These are phyloP conservation scores for Bipolaris zeicola DNA, from an alignment of 2,329 filamentous ascomycete species.

Conservation along the genomic window DNA sequence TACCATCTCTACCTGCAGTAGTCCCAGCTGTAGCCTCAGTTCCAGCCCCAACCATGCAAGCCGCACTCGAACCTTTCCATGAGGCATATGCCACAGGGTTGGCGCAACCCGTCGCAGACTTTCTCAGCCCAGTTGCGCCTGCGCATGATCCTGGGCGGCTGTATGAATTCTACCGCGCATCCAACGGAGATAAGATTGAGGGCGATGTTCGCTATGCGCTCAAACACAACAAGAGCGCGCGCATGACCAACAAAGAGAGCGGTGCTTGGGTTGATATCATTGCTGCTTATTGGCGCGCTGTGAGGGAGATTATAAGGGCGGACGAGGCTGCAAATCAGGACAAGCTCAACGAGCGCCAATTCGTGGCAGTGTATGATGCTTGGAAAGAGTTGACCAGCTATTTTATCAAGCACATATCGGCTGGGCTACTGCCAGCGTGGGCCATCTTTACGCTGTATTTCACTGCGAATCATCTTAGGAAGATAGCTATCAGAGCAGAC, in stretches of 20 bases:
- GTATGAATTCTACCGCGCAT: conserved; percentile 71
- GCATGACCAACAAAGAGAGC: conserved; percentile 69
- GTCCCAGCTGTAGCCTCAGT: conserved; percentile 1
- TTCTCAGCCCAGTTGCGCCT: conserved; percentile 73
- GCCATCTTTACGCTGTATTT: conserved; percentile 89
- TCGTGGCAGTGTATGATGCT: conserved; percentile 80
- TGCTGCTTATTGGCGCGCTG: conserved; percentile 79
- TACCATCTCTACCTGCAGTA: background rate
- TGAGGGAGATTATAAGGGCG: conserved; percentile 72
- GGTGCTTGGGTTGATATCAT: conserved; percentile 89
- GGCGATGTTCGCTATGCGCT: conserved; percentile 73
- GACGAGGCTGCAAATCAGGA: conserved; percentile 60
- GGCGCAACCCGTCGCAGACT: conserved; percentile 75
- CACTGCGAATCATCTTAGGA: conserved; percentile 81
- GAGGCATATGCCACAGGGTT: conserved; percentile 67
- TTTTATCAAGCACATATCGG: conserved; percentile 81
- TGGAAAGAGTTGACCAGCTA: conserved; percentile 85
- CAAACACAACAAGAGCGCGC: conserved; percentile 65
- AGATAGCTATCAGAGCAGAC: conserved; percentile 91
- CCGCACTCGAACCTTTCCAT: conserved; percentile 74
- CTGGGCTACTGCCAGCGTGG: conserved; percentile 80
- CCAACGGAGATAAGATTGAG: conserved; percentile 68
- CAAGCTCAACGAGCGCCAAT: conserved; percentile 61
- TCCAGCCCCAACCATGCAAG: conserved; percentile 64
- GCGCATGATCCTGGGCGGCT: conserved; percentile 68